phyloP scores from a whole-genome alignment of 139 green algal genomes.

The Chloropicon primus region DNA sequence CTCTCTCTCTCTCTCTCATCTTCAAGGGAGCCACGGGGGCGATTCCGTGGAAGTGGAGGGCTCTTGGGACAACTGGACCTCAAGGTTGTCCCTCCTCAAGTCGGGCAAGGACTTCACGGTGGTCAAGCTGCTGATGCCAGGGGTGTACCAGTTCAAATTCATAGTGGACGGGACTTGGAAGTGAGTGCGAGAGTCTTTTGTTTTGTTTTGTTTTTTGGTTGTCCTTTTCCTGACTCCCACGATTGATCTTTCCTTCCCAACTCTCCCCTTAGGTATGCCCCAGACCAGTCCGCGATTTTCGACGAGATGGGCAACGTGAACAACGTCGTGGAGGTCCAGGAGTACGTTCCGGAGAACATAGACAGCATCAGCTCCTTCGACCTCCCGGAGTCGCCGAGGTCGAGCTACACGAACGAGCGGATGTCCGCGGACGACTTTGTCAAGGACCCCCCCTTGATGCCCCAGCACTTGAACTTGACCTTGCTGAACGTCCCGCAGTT shows the following conservation, averaged over 20 bases:
- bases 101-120: conserved; percentile 88
- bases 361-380: conserved; percentile 82
- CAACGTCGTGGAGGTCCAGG: conserved; percentile 92
- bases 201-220: neutral
- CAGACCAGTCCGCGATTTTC: conserved; percentile 86
- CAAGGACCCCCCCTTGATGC: conserved; percentile 88
- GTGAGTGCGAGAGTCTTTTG: neutral
- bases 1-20: neutral
- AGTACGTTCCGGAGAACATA: conserved; percentile 92
- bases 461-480: conserved; percentile 89
- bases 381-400: conserved; percentile 66
- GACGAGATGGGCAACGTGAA: conserved; percentile 97
- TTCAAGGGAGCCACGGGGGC: conserved; percentile 48
- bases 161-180: conserved; percentile 93
- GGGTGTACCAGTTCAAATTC: conserved; percentile 74
- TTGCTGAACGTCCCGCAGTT: conserved; percentile 84
- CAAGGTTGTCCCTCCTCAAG: conserved; percentile 55
- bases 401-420: conserved; percentile 61
- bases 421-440: conserved; percentile 72
- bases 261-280: conserved; percentile 47
- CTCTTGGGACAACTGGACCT: conserved; percentile 93
- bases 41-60: conserved; percentile 81
- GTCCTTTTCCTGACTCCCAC: neutral
- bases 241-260: neutral
- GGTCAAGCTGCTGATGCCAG: conserved; percentile 84